Percentiles rank a stretch among this genome's conserved stretches.
Conservation (phyloP, 345 rosid genomes). For the Eucalyptus camaldulensis region DNA sequence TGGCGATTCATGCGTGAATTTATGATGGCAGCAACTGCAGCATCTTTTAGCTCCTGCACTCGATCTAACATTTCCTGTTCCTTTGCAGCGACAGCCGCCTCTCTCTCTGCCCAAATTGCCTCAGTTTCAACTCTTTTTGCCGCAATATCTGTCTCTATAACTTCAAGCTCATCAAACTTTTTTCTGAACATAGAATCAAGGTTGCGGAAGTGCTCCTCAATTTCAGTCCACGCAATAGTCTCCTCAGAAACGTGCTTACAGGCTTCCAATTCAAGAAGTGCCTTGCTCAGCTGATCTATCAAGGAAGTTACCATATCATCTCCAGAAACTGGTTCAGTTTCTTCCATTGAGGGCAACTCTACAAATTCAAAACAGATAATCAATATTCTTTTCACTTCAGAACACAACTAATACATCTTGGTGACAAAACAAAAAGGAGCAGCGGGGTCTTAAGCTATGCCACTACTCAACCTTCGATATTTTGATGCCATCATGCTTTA, state of each 20-base stretch:
- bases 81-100: conserved; percentile 30
- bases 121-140: conserved; percentile 19
- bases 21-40: conserved; percentile 39
- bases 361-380: not conserved
- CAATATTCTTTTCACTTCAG: not conserved
- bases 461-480: not conserved
- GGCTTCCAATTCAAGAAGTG: conserved; percentile 25
- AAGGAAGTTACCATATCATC: conserved; percentile 8
- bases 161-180: conserved; percentile 30
- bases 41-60: conserved; percentile 52
- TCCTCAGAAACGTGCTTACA: conserved; percentile 6
- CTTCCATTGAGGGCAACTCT: conserved; percentile 3
- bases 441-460: not conserved
- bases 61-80: conserved; percentile 44
- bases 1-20: conserved; percentile 19
- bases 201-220: conserved; percentile 31
- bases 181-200: conserved; percentile 22
- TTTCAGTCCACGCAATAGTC: conserved; percentile 33
- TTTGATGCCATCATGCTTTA: not conserved
- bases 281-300: conserved; percentile 30
- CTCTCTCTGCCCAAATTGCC: conserved; percentile 24
- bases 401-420: not conserved
- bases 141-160: conserved; percentile 33
- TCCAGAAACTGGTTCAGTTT: conserved; percentile 3
- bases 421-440: not conserved